phyloP scores from a whole-genome alignment of 129 eudicot genomes.

The Pittosporum tobira region DNA sequence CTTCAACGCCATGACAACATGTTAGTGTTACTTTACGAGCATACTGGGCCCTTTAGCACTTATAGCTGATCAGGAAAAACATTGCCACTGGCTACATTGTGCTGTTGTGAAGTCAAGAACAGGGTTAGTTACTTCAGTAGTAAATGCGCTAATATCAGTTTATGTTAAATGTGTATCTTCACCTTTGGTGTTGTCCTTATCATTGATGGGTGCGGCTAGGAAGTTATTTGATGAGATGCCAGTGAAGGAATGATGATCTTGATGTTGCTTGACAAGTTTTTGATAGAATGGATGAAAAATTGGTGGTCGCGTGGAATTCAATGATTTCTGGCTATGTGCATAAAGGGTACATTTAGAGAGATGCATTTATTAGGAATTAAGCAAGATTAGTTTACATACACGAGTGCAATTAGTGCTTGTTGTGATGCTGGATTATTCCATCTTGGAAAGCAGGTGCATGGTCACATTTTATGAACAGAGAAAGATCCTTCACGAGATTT shows the following conservation, averaged over 20 bases:
- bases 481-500: slow-evolving; percentile 24
- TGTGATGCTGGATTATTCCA: slow-evolving; percentile 39
- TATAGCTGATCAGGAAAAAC: slow-evolving; percentile 40
- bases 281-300: slow-evolving; percentile 35
- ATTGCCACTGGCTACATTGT: slow-evolving; percentile 59
- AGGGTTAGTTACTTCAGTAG: slow-evolving; percentile 37
- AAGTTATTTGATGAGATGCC: slow-evolving; percentile 53
- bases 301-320: slow-evolving; percentile 69
- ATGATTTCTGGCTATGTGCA: slow-evolving; percentile 66
- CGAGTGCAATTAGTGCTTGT: slow-evolving; percentile 62
- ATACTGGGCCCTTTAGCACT: slow-evolving; percentile 40
- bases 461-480: slow-evolving; percentile 42
- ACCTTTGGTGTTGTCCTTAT: slow-evolving; percentile 22
- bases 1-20: slow-evolving; percentile 62
- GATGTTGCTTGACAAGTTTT: slow-evolving; percentile 44
- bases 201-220: slow-evolving; percentile 43
- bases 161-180: slow-evolving; percentile 65
- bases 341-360: slow-evolving; percentile 43
- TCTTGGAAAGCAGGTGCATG: slow-evolving; percentile 69
- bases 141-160: slow-evolving; percentile 50
- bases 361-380: slow-evolving; percentile 44
- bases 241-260: slow-evolving; percentile 46
- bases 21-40: slow-evolving; percentile 40
- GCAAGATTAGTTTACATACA: slow-evolving; percentile 58
- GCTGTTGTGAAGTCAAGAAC: slow-evolving; percentile 53